Evolutionary conservation across 2,329 filamentous ascomycete species (phyloP), one percentile per base, ranked within the genome.

Genomic region (Ceratocystis huliohia): DNA sequence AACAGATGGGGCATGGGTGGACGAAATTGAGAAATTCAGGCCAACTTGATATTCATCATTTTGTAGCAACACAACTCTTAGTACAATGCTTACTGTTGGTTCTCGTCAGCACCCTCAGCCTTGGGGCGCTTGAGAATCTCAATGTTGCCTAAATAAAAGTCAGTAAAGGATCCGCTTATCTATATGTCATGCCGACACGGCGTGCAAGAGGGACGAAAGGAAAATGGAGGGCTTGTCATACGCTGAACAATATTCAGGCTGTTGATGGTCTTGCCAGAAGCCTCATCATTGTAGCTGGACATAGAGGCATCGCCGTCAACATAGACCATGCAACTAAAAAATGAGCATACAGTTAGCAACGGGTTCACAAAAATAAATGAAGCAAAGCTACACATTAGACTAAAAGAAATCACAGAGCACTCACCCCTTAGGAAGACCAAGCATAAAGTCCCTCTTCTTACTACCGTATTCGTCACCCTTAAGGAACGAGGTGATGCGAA

Each of bases 281-380:
- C 74, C 44, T 63, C 44, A 71, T 88, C 86, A 70, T 88, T 82
- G 74, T 84, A 93, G 57, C 76, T 79, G 71, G 78, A 81, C 78
- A 93, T 85, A 70, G 78, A 78, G 69, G 87, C 88, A 69, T 96
- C 90, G 57, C 88, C 92, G 75, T 97, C 93, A 63, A 97, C 79
- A 73, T 84, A 91, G 69, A 99, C 81, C 63, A 91, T 79, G 15
- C 90, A 82, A 68, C 92, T 96, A 71, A 65, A 33, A 46, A 63
- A 65, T 67, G 66, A 64, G 69, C 71, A 48, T 71, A 68, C 53
- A 22, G n/a, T 50, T 50, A 50, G 46, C 53, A 30, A 17, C 10
- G 53, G 25, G 0, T 33, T 22, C 53, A 57, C 37, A 46, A 62
- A 25, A 17, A 22, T 6, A n/a, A 22, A 48, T 20, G 20, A 48